Evolutionary conservation across 1,284 basidiomycete species (phyloP).

Genomic region (Austroboletus niveus): DNA sequence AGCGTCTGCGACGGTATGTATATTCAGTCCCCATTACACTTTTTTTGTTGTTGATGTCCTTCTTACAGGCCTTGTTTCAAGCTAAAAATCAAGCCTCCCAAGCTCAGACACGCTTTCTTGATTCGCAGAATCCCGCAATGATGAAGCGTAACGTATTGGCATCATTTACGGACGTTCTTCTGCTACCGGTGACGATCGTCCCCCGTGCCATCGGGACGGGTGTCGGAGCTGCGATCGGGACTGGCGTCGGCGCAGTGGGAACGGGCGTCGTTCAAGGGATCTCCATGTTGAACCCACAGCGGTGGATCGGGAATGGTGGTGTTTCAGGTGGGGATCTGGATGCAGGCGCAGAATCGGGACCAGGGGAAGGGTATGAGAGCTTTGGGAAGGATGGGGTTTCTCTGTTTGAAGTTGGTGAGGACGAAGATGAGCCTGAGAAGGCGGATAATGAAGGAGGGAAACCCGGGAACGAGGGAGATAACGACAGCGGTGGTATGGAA

Average conservation of each 20-base stretch:
- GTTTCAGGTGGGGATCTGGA: constrained; percentile 29
- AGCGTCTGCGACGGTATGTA: constrained; percentile 13
- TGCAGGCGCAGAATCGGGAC: not conserved
- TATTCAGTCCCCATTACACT: not conserved
- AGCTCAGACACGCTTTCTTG: constrained; percentile 67
- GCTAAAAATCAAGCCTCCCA: constrained; percentile 29
- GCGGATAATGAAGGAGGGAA: constrained; percentile 7
- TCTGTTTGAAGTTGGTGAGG: constrained; percentile 61
- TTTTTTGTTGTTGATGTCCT: not conserved
- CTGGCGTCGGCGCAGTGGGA: constrained; percentile 58
- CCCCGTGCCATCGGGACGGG: constrained; percentile 67
- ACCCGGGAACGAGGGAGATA: constrained; percentile 1
- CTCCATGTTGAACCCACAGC: constrained; percentile 82
- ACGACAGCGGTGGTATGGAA: not conserved
- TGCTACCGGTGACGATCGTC: constrained; percentile 94
- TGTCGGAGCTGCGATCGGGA: constrained; percentile 69
- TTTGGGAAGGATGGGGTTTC: constrained; percentile 42
- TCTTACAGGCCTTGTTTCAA: constrained; percentile 5
- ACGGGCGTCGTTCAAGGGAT: constrained; percentile 82
- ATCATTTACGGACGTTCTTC: constrained; percentile 86
- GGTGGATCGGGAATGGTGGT: constrained; percentile 55
- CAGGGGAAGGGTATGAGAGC: constrained; percentile 30
- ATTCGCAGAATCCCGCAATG: constrained; percentile 85
- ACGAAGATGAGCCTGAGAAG: constrained; percentile 45
- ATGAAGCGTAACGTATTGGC: constrained; percentile 92